A percentile compares a stretch with the other conserved stretches of the same genome.
These are phyloP conservation scores for Debaryomyces subglobosus DNA, from an alignment of 1,139 yeast genomes.

Conservation along the genomic window DNA sequence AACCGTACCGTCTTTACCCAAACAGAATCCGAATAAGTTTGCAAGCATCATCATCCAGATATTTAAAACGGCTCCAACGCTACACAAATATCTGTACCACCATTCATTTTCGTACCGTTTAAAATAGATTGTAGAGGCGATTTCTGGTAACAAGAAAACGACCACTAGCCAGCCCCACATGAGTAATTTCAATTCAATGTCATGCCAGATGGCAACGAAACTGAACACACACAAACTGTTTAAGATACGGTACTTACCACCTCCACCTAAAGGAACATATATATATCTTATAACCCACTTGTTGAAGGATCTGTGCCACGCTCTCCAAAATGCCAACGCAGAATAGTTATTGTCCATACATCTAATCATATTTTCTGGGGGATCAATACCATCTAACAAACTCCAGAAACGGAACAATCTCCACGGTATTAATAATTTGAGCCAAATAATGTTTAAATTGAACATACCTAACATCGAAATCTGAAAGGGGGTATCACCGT, in stretches of 20 bases:
- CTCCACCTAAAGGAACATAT: slow-evolving; percentile 86
- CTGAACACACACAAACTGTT: slow-evolving; percentile 89
- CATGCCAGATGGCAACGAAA: slow-evolving; percentile 98
- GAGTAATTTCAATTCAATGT: slow-evolving; percentile 79
- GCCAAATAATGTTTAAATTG: slow-evolving; percentile 89
- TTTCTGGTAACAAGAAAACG: slow-evolving; percentile 85
- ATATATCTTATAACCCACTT: slow-evolving; percentile 84
- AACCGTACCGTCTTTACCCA: slow-evolving; percentile 83
- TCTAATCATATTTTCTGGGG: slow-evolving; percentile 97
- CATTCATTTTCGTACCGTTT: slow-evolving; percentile 48
- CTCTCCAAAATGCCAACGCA: slow-evolving; percentile 94
- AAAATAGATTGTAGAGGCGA: slow-evolving; percentile 56
- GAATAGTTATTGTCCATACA: slow-evolving; percentile 95
- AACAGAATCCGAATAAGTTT: slow-evolving; percentile 89
- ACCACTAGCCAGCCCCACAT: slow-evolving; percentile 98
- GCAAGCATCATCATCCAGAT: slow-evolving; percentile 99
- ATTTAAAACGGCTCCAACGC: slow-evolving; percentile 82
- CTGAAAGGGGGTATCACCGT: slow-evolving; percentile 86
- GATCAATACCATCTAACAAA: slow-evolving; percentile 85
- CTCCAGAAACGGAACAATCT: slow-evolving; percentile 93
- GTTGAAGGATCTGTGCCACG: slow-evolving; percentile 96
- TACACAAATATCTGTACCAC: slow-evolving; percentile 85
- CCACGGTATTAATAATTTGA: slow-evolving; percentile 93
- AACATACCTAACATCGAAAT: slow-evolving; percentile 93
- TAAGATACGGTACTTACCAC: slow-evolving; percentile 65